These are phyloP conservation scores for Boletus rex-veris DNA, from an alignment of 768 basidiomycete species.

Conservation along the genomic window DNA sequence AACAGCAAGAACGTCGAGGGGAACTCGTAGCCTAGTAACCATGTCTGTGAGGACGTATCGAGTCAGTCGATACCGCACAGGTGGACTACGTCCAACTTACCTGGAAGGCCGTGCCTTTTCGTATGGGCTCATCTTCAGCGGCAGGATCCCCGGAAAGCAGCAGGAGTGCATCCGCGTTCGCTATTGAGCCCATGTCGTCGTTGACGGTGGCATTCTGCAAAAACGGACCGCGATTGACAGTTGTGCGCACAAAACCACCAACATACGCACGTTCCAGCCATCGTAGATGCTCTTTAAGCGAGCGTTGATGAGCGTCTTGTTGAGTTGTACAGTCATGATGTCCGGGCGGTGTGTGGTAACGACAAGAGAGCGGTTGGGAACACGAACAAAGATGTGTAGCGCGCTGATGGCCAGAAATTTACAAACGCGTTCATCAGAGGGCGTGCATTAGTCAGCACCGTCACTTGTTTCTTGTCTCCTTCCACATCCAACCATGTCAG, in stretches of 20 bases:
- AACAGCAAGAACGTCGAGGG: conserved; percentile 90
- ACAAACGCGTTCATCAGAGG: conserved; percentile 25
- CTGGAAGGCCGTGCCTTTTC: conserved; percentile 90
- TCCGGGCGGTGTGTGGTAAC: conserved; percentile 4
- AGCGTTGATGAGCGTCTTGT: conserved; percentile 53
- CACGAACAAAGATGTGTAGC: conserved; percentile 19
- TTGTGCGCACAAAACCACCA: conserved; percentile 9
- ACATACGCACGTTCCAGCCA: conserved; percentile 54
- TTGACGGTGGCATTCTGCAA: conserved; percentile 59
- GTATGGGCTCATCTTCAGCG: conserved; percentile 84
- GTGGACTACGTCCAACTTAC: conserved; percentile 41
- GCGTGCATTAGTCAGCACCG: conserved; percentile 30
- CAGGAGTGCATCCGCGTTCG: conserved; percentile 65
- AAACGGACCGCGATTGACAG: conserved; percentile 2
- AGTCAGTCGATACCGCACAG: background rate
- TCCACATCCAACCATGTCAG: conserved; percentile 54
- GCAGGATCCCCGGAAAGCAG: conserved; percentile 75
- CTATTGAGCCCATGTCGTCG: conserved; percentile 69
- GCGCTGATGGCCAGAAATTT: conserved; percentile 31
- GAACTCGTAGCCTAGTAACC: conserved; percentile 96
- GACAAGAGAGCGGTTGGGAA: conserved; percentile 9
- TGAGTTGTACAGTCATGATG: conserved; percentile 68
- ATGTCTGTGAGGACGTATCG: conserved; percentile 56
- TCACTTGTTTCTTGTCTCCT: conserved; percentile 1
- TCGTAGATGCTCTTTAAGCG: conserved; percentile 59